phyloP scores from a whole-genome alignment of 2,329 filamentous ascomycete species.

The Chrysosporium queenslandicum region DNA sequence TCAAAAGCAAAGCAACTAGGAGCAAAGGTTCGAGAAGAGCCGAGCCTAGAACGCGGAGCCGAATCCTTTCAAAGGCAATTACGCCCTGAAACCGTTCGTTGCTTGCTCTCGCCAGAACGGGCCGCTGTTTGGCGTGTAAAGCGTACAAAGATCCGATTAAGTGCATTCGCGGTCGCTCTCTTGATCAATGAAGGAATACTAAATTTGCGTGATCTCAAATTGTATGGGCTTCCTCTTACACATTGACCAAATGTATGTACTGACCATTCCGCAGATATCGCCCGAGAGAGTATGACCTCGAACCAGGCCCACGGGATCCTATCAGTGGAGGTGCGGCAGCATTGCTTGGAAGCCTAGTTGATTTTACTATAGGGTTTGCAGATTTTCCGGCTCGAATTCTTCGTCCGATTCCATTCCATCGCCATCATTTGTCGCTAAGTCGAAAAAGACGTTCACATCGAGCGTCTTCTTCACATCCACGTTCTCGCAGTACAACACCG shows the following conservation, averaged over 20 bases:
- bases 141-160: constrained; percentile 56
- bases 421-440: neutral
- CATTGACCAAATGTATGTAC: constrained; percentile 4
- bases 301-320: constrained; percentile 68
- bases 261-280: constrained; percentile 37
- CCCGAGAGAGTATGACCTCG: constrained; percentile 60
- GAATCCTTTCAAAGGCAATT: constrained; percentile 63
- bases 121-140: constrained; percentile 67
- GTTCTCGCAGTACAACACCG: neutral
- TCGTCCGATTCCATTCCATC: neutral
- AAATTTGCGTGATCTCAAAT: constrained; percentile 59
- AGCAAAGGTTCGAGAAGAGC: constrained; percentile 55
- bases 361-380: constrained; percentile 70
- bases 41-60: constrained; percentile 53
- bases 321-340: constrained; percentile 67
- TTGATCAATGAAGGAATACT: constrained; percentile 56
- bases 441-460: neutral
- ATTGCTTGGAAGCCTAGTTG: constrained; percentile 70
- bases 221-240: constrained; percentile 38
- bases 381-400: constrained; percentile 54
- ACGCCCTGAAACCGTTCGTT: constrained; percentile 56
- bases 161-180: constrained; percentile 60
- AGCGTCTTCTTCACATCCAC: neutral
- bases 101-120: constrained; percentile 56
- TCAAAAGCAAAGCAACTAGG: constrained; percentile 51